These are phyloP conservation scores for Gnetum montanum DNA, from an alignment of 75 land plant genomes.

Conservation along the genomic window DNA sequence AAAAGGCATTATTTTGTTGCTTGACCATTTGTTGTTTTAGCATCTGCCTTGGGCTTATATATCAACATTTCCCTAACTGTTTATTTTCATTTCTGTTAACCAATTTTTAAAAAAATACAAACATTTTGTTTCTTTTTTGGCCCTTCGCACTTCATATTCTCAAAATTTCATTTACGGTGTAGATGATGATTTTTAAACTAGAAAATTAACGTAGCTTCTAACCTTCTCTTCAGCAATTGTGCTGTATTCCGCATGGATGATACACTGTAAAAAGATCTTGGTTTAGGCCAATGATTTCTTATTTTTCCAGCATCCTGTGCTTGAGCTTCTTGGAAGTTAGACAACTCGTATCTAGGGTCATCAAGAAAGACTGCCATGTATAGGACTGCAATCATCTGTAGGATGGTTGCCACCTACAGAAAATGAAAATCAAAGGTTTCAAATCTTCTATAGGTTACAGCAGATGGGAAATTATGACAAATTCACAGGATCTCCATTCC, in stretches of 20 bases:
- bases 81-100: too few relatives aligned
- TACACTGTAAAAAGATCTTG: slow-evolving; percentile 11
- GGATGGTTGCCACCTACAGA: slow-evolving; percentile 29
- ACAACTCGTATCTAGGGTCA: slow-evolving; percentile 4
- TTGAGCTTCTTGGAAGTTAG: slow-evolving; percentile 2
- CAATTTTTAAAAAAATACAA: too few relatives aligned
- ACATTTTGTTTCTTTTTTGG: too few relatives aligned
- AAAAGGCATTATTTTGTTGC: too few relatives aligned
- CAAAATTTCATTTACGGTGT: too few relatives aligned
- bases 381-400: slow-evolving; percentile 26
- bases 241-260: slow-evolving; percentile 12
- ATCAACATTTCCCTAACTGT: too few relatives aligned
- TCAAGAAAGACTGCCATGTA: slow-evolving; percentile 47
- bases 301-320: neutral
- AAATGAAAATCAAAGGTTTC: neutral
- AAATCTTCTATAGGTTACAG: neutral
- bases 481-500: neutral
- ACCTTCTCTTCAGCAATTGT: slow-evolving; percentile 12
- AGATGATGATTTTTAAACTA: too few relatives aligned
- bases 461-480: neutral
- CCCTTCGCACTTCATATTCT: too few relatives aligned
- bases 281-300: neutral
- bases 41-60: too few relatives aligned
- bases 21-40: too few relatives aligned
- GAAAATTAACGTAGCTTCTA: too few relatives aligned